Evolutionary conservation across 495 filamentous ascomycete genomes (phyloP).

Genomic region (Rostrohypoxylon terebratum): DNA sequence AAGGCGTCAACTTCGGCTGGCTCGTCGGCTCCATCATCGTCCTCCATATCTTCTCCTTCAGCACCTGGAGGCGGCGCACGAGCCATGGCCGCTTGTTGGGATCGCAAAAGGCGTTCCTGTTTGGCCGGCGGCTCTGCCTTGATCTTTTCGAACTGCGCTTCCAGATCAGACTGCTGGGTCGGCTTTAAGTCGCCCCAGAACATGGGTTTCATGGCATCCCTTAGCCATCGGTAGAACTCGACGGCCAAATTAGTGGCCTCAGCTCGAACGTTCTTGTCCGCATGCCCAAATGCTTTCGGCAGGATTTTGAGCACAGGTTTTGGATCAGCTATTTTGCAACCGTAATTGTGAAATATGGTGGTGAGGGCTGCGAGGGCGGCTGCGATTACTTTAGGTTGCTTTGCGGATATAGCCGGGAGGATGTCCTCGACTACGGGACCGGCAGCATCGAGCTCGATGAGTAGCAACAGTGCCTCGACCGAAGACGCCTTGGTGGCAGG

Average conservation of each 20-base stretch:
- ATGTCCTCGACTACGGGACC: conserved; percentile 91
- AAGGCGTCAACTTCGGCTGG: conserved; percentile 80
- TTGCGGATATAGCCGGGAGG: conserved; percentile 84
- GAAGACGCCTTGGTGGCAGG: conserved; percentile 88
- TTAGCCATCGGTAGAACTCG: conserved; percentile 96
- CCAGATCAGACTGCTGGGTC: conserved; percentile 93
- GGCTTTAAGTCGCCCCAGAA: conserved; percentile 98
- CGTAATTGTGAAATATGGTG: conserved; percentile 89
- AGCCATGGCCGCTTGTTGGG: conserved; percentile 86
- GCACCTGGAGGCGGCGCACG: conserved; percentile 68
- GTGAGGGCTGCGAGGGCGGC: conserved; percentile 83
- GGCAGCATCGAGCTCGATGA: conserved; percentile 89
- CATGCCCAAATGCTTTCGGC: conserved; percentile 93
- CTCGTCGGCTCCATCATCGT: conserved; percentile 74
- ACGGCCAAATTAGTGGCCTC: conserved; percentile 93
- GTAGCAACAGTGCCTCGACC: conserved; percentile 86
- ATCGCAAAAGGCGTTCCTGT: conserved; percentile 87
- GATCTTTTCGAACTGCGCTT: conserved; percentile 91
- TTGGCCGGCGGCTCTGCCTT: conserved; percentile 90
- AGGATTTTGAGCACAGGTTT: conserved; percentile 93
- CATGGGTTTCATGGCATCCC: conserved; percentile 97
- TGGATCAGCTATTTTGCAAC: conserved; percentile 95
- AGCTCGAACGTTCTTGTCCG: conserved; percentile 97
- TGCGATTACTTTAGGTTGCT: conserved; percentile 93
- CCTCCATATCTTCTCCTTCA: conserved; percentile 68